A percentile compares a stretch with the other conserved stretches of the same genome.
Evolutionary conservation across 352 stramenopile species (phyloP).

Genomic region (Globisporangium lucens): DNA sequence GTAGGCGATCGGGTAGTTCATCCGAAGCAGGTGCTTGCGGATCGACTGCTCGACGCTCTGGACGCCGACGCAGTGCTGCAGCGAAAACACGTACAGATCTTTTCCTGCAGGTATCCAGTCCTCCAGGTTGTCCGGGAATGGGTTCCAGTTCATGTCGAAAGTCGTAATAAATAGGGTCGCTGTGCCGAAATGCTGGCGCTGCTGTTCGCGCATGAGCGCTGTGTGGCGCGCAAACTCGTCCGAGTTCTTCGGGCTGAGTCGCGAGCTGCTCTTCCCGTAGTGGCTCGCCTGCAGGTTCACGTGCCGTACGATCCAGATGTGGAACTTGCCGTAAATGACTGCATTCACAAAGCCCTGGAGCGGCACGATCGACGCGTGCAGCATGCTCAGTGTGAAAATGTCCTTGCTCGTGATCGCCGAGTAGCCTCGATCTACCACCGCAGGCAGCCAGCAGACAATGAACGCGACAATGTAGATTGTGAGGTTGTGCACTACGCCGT

Average conservation of each 20-base stretch:
- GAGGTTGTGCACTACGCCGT: constrained; percentile 80
- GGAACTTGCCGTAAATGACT: constrained; percentile 85
- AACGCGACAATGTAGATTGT: constrained; percentile 80
- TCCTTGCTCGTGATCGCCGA: constrained; percentile 50
- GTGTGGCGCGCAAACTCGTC: constrained; percentile 38
- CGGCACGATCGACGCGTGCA: constrained; percentile 76
- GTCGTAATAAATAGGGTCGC: constrained; percentile 77
- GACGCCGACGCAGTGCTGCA: constrained; percentile 71
- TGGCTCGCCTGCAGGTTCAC: constrained; percentile 37
- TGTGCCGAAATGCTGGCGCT: constrained; percentile 64
- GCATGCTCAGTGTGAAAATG: constrained; percentile 59
- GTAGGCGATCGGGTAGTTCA: constrained; percentile 80
- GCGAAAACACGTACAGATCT: constrained; percentile 82
- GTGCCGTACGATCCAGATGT: constrained; percentile 73
- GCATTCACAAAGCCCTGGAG: constrained; percentile 84
- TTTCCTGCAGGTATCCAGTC: constrained; percentile 75
- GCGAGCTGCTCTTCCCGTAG: constrained; percentile 26
- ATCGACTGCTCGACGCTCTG: constrained; percentile 66
- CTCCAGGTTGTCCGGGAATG: constrained; percentile 60
- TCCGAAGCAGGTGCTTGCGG: constrained; percentile 61
- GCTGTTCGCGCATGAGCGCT: constrained; percentile 33
- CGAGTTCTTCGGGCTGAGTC: constrained; percentile 40
- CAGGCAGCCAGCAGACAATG: constrained; percentile 77
- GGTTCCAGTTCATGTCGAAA: constrained; percentile 79
- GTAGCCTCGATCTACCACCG: constrained; percentile 65